Evolutionary conservation across 2,329 filamentous ascomycete genomes (phyloP).

Genomic region (Aureobasidium sp.): DNA sequence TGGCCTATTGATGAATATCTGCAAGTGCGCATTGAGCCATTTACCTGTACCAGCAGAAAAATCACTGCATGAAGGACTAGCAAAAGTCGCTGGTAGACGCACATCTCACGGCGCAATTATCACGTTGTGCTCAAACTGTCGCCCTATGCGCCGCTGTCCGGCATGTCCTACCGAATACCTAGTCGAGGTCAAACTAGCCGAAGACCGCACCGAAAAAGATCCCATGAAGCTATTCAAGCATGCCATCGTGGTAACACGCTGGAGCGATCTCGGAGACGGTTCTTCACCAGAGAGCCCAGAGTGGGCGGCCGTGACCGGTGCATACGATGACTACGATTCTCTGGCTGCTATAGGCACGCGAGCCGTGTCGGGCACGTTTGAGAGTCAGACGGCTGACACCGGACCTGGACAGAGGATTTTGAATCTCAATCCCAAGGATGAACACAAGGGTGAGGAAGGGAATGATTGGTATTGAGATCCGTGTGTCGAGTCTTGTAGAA

Average conservation of each 20-base stretch:
- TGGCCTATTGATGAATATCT: constrained; percentile 52
- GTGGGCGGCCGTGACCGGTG: constrained; percentile 51
- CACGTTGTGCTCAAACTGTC: constrained; percentile 48
- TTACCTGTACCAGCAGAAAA: constrained; percentile 42
- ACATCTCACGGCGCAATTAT: constrained; percentile 35
- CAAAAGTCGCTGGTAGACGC: constrained; percentile 27
- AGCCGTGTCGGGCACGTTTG: constrained; percentile 53
- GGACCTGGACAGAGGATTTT: constrained; percentile 50
- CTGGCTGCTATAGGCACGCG: constrained; percentile 48
- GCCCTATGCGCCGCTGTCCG: constrained; percentile 54
- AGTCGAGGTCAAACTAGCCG: constrained; percentile 52
- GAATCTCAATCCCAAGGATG: constrained; percentile 51
- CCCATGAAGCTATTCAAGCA: constrained; percentile 48
- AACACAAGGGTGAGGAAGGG: constrained; percentile 49
- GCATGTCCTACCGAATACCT: constrained; percentile 58
- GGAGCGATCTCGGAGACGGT: constrained; percentile 55
- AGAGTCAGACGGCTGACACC: constrained; percentile 46
- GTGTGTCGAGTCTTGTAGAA: no score
- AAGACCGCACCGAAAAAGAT: constrained; percentile 42
- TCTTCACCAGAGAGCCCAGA: constrained; percentile 44
- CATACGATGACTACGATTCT: constrained; percentile 44
- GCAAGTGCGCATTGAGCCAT: constrained; percentile 55
- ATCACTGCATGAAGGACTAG: constrained; percentile 20
- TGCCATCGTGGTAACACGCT: constrained; percentile 53
- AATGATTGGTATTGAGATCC: constrained; percentile 52